These are phyloP conservation scores for Claviceps lovelessii DNA, from an alignment of 2,329 filamentous ascomycete species.

Conservation along the genomic window DNA sequence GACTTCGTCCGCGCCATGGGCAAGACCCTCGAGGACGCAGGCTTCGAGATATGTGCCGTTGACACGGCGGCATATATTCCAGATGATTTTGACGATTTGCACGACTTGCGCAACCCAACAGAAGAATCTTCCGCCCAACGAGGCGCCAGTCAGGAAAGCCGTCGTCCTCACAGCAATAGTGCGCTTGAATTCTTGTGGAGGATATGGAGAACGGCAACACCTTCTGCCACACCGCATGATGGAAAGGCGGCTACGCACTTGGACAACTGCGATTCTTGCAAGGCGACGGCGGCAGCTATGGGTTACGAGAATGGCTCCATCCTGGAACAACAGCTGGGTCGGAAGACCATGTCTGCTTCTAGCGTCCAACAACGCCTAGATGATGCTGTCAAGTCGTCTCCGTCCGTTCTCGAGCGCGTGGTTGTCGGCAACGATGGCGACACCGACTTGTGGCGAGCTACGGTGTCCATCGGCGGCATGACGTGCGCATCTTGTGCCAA, in stretches of 20 bases:
- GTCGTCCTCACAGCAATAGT: slow-evolving; percentile 8
- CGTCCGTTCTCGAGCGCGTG: slow-evolving; percentile 12
- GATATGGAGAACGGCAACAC: slow-evolving; percentile 15
- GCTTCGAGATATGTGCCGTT: slow-evolving; percentile 43
- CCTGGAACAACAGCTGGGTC: slow-evolving; percentile 2
- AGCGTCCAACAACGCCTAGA: slow-evolving; percentile 4
- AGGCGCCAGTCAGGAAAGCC: slow-evolving; percentile 12
- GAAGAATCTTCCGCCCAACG: slow-evolving; percentile 6
- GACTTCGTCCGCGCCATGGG: slow-evolving; percentile 30
- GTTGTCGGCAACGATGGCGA: slow-evolving; percentile 8
- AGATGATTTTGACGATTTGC: slow-evolving; percentile 13
- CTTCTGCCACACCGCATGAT: slow-evolving; percentile 10
- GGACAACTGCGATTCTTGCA: slow-evolving; percentile 25
- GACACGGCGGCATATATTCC: slow-evolving; percentile 22
- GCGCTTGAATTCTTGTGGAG: slow-evolving; percentile 19
- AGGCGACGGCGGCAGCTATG: slow-evolving; percentile 8
- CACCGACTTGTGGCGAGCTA: slow-evolving; percentile 28
- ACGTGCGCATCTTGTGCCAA: slow-evolving; percentile 57
- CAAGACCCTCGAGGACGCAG: slow-evolving; percentile 37
- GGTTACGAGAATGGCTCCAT: slow-evolving; percentile 3
- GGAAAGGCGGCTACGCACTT: slow-evolving; percentile 19
- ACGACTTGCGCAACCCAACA: slow-evolving; percentile 2
- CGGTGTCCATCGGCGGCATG: slow-evolving; percentile 55
- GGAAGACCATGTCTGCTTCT: slow-evolving; percentile 2
- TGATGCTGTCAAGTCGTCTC: background rate